Conservation (phyloP, 2,329 filamentous ascomycete genomes). For the Penicillium sp. region DNA sequence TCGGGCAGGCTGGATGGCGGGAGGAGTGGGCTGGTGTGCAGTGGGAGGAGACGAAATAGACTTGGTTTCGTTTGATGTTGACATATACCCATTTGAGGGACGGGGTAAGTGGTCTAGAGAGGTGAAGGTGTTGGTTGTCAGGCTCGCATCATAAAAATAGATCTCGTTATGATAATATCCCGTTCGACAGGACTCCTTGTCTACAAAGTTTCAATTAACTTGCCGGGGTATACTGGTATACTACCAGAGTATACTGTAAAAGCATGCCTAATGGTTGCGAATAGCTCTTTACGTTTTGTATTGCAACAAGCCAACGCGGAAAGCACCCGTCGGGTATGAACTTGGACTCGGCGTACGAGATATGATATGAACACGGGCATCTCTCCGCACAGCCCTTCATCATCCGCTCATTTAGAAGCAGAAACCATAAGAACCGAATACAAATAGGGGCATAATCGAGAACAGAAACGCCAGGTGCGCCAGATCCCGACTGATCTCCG, state of each 20-base stretch:
- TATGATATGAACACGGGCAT: constrained; percentile 21
- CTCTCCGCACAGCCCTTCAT: constrained; percentile 12
- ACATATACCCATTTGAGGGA: constrained; percentile 12
- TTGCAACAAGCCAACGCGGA: constrained; percentile 7
- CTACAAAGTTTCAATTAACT: no score
- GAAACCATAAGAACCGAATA: constrained; percentile 21
- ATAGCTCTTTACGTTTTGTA: constrained; percentile 8
- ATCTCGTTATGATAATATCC: constrained; percentile 6
- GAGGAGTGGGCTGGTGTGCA: constrained; percentile 99
- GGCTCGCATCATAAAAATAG: constrained; percentile 6
- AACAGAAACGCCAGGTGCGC: constrained; percentile 27
- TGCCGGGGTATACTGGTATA: no score
- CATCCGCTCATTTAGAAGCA: constrained; percentile 18
- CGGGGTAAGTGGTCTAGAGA: not conserved
- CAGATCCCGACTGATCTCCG: constrained; percentile 29
- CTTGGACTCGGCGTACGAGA: constrained; percentile 5
- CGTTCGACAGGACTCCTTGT: no score
- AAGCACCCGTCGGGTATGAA: not conserved
- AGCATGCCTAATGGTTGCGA: no score
- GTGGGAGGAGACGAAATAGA: constrained; percentile 70
- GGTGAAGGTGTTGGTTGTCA: not conserved
- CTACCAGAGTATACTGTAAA: no score
- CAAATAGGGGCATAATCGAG: constrained; percentile 16
- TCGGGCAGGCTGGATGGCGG: constrained; percentile 69
- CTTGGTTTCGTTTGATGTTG: not conserved